Conservation (phyloP, 75 land plant genomes). For the Azolla pinnata region DNA sequence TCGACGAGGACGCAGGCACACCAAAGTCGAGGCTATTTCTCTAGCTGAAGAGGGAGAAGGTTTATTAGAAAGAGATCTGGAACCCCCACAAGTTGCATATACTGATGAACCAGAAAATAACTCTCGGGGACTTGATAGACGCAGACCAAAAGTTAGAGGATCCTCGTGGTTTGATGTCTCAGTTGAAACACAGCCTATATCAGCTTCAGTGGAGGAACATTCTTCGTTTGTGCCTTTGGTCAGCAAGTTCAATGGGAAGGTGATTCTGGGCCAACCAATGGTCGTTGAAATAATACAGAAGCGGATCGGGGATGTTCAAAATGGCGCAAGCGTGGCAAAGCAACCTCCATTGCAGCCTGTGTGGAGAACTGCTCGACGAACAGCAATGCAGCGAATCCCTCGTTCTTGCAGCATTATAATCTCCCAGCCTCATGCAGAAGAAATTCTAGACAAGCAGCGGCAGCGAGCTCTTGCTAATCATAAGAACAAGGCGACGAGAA, state of each 20-base stretch:
- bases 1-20: background rate
- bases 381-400: conserved; percentile 55
- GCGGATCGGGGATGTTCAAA: conserved; percentile 22
- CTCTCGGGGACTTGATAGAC: background rate
- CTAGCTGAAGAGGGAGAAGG: background rate
- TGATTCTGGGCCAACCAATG: conserved; percentile 68
- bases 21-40: too few species aligned
- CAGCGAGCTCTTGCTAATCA: conserved; percentile 5
- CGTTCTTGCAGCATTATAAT: conserved; percentile 19
- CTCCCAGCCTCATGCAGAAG: conserved; percentile 9
- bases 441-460: conserved; percentile 10
- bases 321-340: conserved; percentile 16
- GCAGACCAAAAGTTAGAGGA: background rate
- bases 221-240: conserved; percentile 59
- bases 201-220: conserved; percentile 37
- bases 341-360: conserved; percentile 26
- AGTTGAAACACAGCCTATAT: conserved; percentile 34
- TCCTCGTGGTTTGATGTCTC: conserved; percentile 45
- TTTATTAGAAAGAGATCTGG: background rate
- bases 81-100: background rate
- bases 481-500: conserved; percentile 17
- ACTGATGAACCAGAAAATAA: background rate
- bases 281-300: conserved; percentile 53
- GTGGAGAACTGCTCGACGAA: conserved; percentile 71
- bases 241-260: conserved; percentile 61